These are phyloP conservation scores for Ceratocystis colombiana DNA, from an alignment of 2,329 filamentous ascomycete species.

Conservation along the genomic window DNA sequence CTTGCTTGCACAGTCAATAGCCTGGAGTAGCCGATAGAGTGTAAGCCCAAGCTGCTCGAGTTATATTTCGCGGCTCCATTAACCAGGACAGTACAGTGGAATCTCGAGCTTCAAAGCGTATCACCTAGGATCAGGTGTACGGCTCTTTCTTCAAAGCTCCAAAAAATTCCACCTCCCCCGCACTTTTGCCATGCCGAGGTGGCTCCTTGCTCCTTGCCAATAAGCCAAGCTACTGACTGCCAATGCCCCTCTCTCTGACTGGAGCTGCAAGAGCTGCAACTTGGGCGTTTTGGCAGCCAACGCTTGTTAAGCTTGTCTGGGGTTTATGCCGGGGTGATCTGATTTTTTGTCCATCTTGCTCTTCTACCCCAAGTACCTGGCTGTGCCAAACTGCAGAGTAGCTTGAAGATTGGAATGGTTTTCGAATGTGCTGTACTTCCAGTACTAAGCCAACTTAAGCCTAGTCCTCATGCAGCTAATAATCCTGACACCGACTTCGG, in stretches of 20 bases:
- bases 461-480: background rate
- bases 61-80: background rate
- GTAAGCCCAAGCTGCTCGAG: too few species aligned
- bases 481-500: slow-evolving; percentile 12
- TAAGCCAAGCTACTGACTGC: background rate
- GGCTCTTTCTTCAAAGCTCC: background rate
- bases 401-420: too few species aligned
- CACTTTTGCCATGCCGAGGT: slow-evolving; percentile 7
- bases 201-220: slow-evolving; percentile 8
- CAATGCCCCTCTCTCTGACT: background rate
- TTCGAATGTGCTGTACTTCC: background rate
- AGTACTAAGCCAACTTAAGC: background rate
- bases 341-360: slow-evolving; percentile 5
- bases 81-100: background rate
- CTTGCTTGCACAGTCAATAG: background rate
- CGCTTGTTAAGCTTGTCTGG: slow-evolving; percentile 11
- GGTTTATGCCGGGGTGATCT: slow-evolving; percentile 11
- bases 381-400: too few species aligned
- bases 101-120: background rate
- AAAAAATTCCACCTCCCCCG: slow-evolving; percentile 10
- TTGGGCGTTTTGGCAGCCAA: slow-evolving; percentile 9
- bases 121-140: background rate
- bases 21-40: too few species aligned
- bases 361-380: background rate
- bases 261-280: slow-evolving; percentile 9